Evolutionary conservation across 1,284 basidiomycete species (phyloP).

Genomic region (Agroathelia rolfsii): DNA sequence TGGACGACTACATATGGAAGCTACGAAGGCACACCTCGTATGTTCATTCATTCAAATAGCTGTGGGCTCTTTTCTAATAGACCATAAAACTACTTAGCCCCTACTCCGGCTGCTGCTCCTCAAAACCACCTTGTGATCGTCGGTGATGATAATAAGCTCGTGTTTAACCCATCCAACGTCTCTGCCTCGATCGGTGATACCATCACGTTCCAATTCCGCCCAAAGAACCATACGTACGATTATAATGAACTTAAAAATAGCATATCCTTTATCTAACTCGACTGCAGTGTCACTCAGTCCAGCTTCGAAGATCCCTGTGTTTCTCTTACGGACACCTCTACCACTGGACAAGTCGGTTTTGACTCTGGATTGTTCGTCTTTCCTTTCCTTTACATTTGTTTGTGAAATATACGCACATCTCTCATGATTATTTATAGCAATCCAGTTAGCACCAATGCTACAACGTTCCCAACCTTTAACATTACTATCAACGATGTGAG

Average conservation of each 20-base stretch:
- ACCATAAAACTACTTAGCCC: too few species aligned
- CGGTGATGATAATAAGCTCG: constrained; percentile 32
- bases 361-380: constrained; percentile 49
- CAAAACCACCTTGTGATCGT: constrained; percentile 31
- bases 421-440: constrained; percentile 25
- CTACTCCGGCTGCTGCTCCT: too few species aligned
- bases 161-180: constrained; percentile 34
- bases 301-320: constrained; percentile 47
- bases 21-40: constrained; percentile 41
- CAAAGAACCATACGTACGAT: constrained; percentile 41
- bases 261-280: constrained; percentile 18
- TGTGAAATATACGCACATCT: neutral
- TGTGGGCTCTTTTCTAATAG: too few species aligned
- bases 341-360: constrained; percentile 42
- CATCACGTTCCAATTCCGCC: constrained; percentile 49
- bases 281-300: constrained; percentile 46
- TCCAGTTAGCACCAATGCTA: constrained; percentile 34
- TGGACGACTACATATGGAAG: constrained; percentile 48
- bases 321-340: constrained; percentile 34
- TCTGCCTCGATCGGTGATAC: constrained; percentile 41
- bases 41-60: too few species aligned
- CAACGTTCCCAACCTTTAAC: constrained; percentile 42
- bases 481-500: constrained; percentile 47
- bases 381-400: neutral
- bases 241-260: too few species aligned